Base-by-base conservation (phyloP, 129 eudicot species). In the carrot (Daucus carota) region DNA sequence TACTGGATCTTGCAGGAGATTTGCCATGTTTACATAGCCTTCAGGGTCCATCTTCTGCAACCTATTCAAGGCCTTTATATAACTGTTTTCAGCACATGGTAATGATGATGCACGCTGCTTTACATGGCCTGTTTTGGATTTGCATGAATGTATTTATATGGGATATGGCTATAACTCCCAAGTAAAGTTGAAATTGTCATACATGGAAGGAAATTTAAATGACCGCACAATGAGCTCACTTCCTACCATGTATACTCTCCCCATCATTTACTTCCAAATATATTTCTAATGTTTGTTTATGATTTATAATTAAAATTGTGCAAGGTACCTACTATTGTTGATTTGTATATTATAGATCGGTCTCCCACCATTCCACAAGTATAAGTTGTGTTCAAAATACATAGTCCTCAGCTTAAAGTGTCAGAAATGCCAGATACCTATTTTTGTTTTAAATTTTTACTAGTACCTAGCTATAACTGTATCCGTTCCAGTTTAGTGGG, bases 31-130 rank as follows among this genome's bases (percentile, higher is more conserved):
- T 87, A 67, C 83, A 77, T 38, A 76, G 82, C 66, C 86, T 77
- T 47, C 59, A 85, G 77, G 82, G 41, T 78, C 81, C 84, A 73
- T 74, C 75, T 72, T 75, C 76, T 80, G 78, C 86, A 28, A 78
- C 82, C 60, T 60, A 73, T 72, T 71, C 93, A 79, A 87, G 88
- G 66, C 89, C 95, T 17, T 72, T 87, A 34, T 81, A 82, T 77
- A 84, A 67, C 42, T 88, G 79, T 83, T 66, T 87, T 36, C 96
- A 90, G 73, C 91, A 84, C 70, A 40, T 86, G 90, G 98, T 92
- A 90, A 88, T 69, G 73, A 72, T 77, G 5, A 14, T 76, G 28
- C 29, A 68, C 45, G 74, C 24, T 63, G 68, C 74, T 57, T 17
- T 67, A 34, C 45, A 14, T 8, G 50, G 7, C 15, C 18, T 26